Evolutionary conservation across 2,329 filamentous ascomycete genomes (phyloP).

Genomic region (Sordariomycetes sp.): DNA sequence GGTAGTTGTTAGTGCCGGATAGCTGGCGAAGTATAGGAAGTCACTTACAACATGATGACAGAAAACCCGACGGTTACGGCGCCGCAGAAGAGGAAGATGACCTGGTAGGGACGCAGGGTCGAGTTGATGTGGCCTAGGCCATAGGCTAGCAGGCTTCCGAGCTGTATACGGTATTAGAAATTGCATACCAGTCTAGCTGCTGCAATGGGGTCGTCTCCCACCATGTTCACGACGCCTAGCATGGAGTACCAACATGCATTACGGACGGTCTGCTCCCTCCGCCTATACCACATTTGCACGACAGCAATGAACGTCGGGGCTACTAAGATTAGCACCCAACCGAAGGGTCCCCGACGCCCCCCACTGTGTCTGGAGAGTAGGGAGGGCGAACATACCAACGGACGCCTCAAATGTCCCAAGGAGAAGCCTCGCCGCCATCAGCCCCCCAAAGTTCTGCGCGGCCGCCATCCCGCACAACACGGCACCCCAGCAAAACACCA

Average conservation of each 20-base stretch:
- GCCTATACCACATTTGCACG: slow-evolving; percentile 10
- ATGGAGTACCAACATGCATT: slow-evolving; percentile 1
- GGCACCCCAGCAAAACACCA: slow-evolving; percentile 39
- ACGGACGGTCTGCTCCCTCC: slow-evolving; percentile 1
- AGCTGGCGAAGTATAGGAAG: no score
- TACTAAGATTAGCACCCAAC: slow-evolving; percentile 16
- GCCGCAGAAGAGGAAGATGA: slow-evolving; percentile 49
- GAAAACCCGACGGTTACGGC: slow-evolving; percentile 44
- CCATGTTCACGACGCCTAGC: slow-evolving; percentile 11
- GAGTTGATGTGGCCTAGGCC: slow-evolving; percentile 17
- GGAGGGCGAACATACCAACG: slow-evolving; percentile 15
- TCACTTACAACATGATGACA: slow-evolving; percentile 42
- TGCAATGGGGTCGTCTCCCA: slow-evolving; percentile 9
- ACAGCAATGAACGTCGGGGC: slow-evolving; percentile 32
- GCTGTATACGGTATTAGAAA: slow-evolving; percentile 6
- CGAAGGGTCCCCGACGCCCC: no score
- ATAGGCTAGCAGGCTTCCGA: slow-evolving; percentile 14
- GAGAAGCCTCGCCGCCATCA: slow-evolving; percentile 29
- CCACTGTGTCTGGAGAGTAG: not conserved
- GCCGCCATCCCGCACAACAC: slow-evolving; percentile 36
- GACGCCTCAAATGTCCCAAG: slow-evolving; percentile 33
- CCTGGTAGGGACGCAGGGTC: not conserved
- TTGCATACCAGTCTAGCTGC: not conserved
- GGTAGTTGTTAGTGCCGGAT: not conserved
- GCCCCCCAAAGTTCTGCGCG: slow-evolving; percentile 29